Evolutionary conservation across 441 rosid species (phyloP), one percentile per base, ranked within the genome.

Genomic region (Populus hybrid): DNA sequence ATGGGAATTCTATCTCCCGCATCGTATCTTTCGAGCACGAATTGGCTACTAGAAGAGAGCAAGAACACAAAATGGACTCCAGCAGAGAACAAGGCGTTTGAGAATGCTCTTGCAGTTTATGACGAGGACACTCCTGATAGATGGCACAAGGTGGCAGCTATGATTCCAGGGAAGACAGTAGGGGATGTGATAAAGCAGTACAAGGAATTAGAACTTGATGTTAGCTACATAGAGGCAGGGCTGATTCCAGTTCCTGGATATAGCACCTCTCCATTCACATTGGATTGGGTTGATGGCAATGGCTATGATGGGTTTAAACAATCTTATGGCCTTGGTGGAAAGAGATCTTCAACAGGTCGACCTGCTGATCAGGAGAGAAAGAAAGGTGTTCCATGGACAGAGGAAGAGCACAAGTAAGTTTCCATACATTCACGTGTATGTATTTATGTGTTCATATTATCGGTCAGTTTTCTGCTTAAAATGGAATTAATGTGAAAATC

Each of bases 361-460:
- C 85, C 90, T 34, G 85, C 90, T 3, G 97, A 95, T 72, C 98
- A 90, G 70, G 99, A 95, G 78, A 87, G 98, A 84, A 95, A 95
- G 93, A 95, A 93, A 93, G 99, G 98, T 18, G 93, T 95, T 73
- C 98, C 99, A 18, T 95, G 99, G 99, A 93, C 95, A 10, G 98
- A 95, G 84, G 99, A 95, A 80, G 99, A 95, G 80, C 99, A 94
- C 82, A 94, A 90, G 97, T 92, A 84, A 85, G 84, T 69, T 68
- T 30, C 32, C 57, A 50, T 50, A 50, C 57, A 14, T 14, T 50
- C 57, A 12, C 18, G 57, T 5, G 2, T 46, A 46, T 46, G 20
- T 46, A 38, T 38, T 38, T 38, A 10, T 30, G 10, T 73, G 30
- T 72, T 76, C 64, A 14, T 72, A 14, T 72, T 35, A n/a, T 32